Conservation (phyloP, 371 early-diverging fungal genomes). For the Rhizomucor pusillus region DNA sequence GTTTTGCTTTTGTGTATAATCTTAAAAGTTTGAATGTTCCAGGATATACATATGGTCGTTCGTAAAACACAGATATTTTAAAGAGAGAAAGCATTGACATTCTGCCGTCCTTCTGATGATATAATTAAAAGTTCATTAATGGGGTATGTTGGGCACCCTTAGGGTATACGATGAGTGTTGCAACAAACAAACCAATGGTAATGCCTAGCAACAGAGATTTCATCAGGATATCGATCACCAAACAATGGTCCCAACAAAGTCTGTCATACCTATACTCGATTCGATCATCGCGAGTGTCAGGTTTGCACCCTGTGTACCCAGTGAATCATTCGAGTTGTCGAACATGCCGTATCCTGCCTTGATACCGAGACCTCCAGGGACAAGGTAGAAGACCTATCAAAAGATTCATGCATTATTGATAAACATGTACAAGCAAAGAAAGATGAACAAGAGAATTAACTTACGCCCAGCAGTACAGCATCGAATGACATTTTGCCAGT, state of each 20-base stretch:
- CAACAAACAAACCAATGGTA: constrained; percentile 57
- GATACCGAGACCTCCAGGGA: constrained; percentile 57
- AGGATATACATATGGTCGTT: too few relatives aligned
- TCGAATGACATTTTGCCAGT: constrained; percentile 58
- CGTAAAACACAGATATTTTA: too few relatives aligned
- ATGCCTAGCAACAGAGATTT: constrained; percentile 45
- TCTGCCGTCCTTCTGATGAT: too few relatives aligned
- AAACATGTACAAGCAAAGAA: background rate
- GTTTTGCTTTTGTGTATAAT: too few relatives aligned
- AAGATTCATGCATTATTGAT: background rate
- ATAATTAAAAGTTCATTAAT: constrained; percentile 54
- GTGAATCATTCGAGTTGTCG: constrained; percentile 26
- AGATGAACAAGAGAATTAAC: constrained; percentile 4
- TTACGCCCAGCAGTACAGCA: constrained; percentile 51
- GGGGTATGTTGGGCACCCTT: constrained; percentile 53
- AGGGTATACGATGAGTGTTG: constrained; percentile 56
- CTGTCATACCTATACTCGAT: constrained; percentile 25
- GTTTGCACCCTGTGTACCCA: constrained; percentile 34
- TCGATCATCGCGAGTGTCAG: constrained; percentile 52
- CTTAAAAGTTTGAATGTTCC: too few relatives aligned
- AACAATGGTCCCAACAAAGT: too few relatives aligned
- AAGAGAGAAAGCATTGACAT: too few relatives aligned
- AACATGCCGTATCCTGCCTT: constrained; percentile 50
- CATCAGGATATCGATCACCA: too few relatives aligned
- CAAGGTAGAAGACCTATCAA: constrained; percentile 41